Conservation (phyloP, 2,329 filamentous ascomycete species). For the Curvularia sp. region DNA sequence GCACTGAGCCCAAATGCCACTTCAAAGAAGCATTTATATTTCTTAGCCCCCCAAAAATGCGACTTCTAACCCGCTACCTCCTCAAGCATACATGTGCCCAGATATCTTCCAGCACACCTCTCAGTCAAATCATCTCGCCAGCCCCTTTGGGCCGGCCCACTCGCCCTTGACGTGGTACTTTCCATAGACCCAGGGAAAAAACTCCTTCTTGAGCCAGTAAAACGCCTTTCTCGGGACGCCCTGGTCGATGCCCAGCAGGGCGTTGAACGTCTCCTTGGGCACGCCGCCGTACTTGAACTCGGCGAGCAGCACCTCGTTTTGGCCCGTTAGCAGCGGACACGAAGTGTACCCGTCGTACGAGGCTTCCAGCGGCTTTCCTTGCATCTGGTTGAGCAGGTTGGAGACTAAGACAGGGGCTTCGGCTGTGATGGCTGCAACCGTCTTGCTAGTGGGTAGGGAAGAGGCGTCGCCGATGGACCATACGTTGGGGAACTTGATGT, state of each 20-base stretch:
- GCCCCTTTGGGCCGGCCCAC: conserved; percentile 68
- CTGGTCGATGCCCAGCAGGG: conserved; percentile 65
- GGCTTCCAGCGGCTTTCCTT: conserved; percentile 35
- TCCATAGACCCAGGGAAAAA: conserved; percentile 72
- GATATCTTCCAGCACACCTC: background rate
- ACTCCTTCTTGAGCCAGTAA: conserved; percentile 70
- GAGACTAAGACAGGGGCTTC: conserved; percentile 47
- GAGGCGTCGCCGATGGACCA: conserved; percentile 53
- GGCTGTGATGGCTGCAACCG: conserved; percentile 50
- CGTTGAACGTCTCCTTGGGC: conserved; percentile 68
- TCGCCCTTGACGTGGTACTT: conserved; percentile 67
- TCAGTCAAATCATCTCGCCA: conserved; percentile 23
- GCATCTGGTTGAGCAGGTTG: conserved; percentile 44
- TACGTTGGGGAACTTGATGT: conserved; percentile 50
- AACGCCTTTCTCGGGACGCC: conserved; percentile 63
- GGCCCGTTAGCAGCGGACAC: conserved; percentile 54
- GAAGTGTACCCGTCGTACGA: conserved; percentile 52
- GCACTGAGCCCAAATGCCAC: background rate
- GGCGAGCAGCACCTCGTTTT: conserved; percentile 68
- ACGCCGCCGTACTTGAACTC: conserved; percentile 71
- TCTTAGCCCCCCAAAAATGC: too few species aligned
- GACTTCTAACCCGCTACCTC: too few species aligned
- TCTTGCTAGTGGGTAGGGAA: conserved; percentile 51
- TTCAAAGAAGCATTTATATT: too few species aligned
- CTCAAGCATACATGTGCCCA: background rate